Base-by-base conservation (phyloP, 2,329 filamentous ascomycete genomes). In the Fusarium irregulare region DNA sequence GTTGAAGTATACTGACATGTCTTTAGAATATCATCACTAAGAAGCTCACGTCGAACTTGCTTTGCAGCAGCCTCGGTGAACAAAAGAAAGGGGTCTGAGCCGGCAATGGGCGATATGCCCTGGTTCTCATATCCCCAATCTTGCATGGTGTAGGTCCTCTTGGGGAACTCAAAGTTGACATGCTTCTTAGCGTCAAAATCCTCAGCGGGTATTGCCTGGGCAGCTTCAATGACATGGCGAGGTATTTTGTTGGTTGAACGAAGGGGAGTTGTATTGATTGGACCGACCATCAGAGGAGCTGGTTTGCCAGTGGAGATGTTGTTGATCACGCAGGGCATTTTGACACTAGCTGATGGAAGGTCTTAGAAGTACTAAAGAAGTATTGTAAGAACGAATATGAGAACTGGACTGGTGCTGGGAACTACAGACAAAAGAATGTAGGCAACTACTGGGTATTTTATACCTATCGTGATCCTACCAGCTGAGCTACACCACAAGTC, bases 91-190 rank as follows among this genome's bases (percentile, higher is more conserved):
- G 18, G 34, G 18, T 37, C 18, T 37, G 34, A 37, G 54, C 90
- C 88, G 14, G 88, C 90, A 50, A 88, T 81, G 2, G 84, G 84
- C 3, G 90, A 92, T 27, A 92, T 83, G 7, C 89, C 89, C 51
- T 80, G 82, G 58, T 83, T 82, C 37, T 87, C 82, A 42, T 87
- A 86, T 3, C 86, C 88, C 54, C 91, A 81, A 32, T 91, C 89
- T 71, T 85, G 83, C 89, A 91, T 91, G 20, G 82, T 86, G 71
- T 87, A 79, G 46, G 87, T 79, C 66, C 85, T 83, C 16, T 83
- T 80, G 13, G 85, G 83, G 16, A 83, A 76, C 55, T 83, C 80
- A 76, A 84, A 89, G 25, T 78, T 78, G 20, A 92, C 77, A 73
- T 92, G 89, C 74, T 83, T 85, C 40, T 78, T 72, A 3, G 88